phyloP scores from a whole-genome alignment of 2,329 filamentous ascomycete species.

The Phialophora chinensis region DNA sequence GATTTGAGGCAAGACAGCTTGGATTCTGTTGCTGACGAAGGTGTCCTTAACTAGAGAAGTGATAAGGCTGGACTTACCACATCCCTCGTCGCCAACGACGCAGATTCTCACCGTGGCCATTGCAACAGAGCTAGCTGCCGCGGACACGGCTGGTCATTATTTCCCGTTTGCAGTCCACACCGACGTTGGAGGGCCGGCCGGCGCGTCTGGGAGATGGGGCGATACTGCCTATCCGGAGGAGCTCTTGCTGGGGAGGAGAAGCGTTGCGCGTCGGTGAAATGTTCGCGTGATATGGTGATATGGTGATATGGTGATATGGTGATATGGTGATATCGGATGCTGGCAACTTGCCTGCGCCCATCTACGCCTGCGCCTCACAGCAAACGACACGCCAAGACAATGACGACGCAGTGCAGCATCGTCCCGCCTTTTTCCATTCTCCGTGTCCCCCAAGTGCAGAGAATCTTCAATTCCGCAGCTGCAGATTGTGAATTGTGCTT shows the following conservation, averaged over 20 bases:
- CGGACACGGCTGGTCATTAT: constrained; percentile 6
- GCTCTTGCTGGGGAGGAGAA: neutral
- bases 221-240: neutral
- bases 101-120: constrained; percentile 75
- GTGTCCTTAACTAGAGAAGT: constrained; percentile 96
- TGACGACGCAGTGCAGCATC: constrained; percentile 15
- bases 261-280: neutral
- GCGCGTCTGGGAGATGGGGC: neutral
- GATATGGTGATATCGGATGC: no score
- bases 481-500: neutral
- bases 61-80: constrained; percentile 92
- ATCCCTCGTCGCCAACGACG: constrained; percentile 94
- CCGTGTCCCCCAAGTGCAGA: neutral
- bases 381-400: constrained; percentile 14
- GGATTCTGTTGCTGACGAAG: constrained; percentile 94
- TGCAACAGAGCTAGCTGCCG: neutral
- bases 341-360: no score
- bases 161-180: neutral
- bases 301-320: neutral
- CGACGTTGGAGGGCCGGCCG: neutral
- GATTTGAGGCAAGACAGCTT: constrained; percentile 90
- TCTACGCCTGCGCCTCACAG: neutral
- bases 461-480: constrained; percentile 7
- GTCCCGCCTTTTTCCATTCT: constrained; percentile 19
- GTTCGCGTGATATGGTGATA: neutral